Evolutionary conservation across 2,329 filamentous ascomycete genomes (phyloP).

Genomic region (Hymenoscyphus albidus): DNA sequence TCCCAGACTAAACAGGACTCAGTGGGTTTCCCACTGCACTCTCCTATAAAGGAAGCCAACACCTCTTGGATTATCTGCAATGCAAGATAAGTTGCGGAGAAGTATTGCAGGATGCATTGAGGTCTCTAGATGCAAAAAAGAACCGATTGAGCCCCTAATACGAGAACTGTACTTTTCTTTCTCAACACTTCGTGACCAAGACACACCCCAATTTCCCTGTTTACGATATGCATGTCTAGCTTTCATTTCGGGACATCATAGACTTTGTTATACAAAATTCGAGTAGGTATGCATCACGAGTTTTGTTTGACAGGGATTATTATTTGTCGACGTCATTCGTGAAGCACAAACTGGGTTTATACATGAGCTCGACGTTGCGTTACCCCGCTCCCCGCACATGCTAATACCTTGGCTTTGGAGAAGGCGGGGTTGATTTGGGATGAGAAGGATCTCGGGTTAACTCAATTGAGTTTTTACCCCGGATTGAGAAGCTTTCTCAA

Average conservation of each 20-base stretch:
- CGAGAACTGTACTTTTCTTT: no score
- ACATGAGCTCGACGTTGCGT: background rate
- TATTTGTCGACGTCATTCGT: background rate
- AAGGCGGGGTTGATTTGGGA: background rate
- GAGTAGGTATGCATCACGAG: background rate
- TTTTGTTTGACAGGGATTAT: background rate
- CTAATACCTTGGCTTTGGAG: background rate
- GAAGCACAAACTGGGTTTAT: background rate
- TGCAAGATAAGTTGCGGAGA: no score
- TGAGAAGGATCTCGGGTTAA: background rate
- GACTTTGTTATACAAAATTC: background rate
- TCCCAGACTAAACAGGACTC: no score
- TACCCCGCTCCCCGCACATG: slow-evolving; percentile 1
- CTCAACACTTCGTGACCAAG: background rate
- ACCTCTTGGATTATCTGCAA: no score
- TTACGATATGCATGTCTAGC: background rate
- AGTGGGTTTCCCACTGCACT: no score
- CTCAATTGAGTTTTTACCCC: background rate
- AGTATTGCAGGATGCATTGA: no score
- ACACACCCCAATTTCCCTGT: background rate
- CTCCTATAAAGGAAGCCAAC: no score
- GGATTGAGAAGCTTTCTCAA: no score
- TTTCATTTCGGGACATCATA: background rate
- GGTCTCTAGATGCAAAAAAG: no score
- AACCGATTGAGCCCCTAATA: no score